These are phyloP conservation scores for Sungouiella blattae DNA, from an alignment of 805 yeast genomes.

Conservation along the genomic window DNA sequence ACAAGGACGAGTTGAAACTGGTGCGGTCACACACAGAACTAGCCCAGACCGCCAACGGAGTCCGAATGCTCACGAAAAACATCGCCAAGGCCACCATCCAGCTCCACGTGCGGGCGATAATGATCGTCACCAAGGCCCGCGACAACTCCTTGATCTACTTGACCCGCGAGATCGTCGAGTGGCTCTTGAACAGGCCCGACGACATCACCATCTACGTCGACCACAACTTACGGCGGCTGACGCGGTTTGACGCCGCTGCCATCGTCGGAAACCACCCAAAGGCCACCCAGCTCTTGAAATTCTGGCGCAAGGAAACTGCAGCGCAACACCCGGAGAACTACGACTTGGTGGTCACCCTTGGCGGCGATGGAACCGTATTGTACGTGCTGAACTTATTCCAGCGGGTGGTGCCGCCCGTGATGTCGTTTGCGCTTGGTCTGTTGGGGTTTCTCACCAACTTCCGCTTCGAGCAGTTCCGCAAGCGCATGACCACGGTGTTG, in stretches of 20 bases:
- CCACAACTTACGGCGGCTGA: conserved; percentile 55
- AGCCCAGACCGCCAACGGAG: conserved; percentile 80
- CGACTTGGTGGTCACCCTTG: conserved; percentile 43
- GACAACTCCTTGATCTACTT: conserved; percentile 74
- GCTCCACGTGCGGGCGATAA: conserved; percentile 62
- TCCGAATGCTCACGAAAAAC: conserved; percentile 69
- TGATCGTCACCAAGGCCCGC: conserved; percentile 87
- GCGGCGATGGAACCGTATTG: conserved; percentile 47
- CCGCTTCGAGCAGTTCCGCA: conserved; percentile 68
- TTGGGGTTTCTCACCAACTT: conserved; percentile 64
- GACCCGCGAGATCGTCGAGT: conserved; percentile 76
- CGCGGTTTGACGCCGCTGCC: conserved; percentile 59
- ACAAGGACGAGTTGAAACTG: conserved; percentile 44
- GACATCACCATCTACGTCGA: conserved; percentile 67
- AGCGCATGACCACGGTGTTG: conserved; percentile 53
- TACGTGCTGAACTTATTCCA: conserved; percentile 42
- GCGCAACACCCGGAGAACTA: conserved; percentile 38
- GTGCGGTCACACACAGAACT: conserved; percentile 70
- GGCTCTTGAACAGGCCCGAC: conserved; percentile 50
- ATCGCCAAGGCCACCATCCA: conserved; percentile 68
- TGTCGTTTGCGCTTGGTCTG: conserved; percentile 43
- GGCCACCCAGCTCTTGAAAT: conserved; percentile 47
- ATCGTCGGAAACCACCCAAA: conserved; percentile 46
- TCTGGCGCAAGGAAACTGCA: conserved; percentile 67
- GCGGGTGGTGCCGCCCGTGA: conserved; percentile 45